Conservation (phyloP, 139 green algal genomes). For the Haematococcus lacustris region DNA sequence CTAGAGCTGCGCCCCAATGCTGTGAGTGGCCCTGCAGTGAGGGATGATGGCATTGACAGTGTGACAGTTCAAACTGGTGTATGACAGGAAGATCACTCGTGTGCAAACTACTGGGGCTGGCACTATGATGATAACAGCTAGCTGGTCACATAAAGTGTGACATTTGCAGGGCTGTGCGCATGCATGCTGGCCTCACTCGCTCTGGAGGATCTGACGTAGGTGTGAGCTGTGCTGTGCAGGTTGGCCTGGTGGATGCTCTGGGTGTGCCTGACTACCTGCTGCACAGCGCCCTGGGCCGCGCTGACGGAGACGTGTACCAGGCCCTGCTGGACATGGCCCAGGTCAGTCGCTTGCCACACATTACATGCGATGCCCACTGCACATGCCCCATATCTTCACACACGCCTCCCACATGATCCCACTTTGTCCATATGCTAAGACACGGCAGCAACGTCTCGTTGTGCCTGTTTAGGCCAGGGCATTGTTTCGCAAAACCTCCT, state of each 20-base stretch:
- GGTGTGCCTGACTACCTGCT: constrained; percentile 75
- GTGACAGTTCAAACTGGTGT: too few relatives aligned
- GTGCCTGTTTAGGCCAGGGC: background rate
- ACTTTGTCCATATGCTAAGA: background rate
- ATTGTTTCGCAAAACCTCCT: background rate
- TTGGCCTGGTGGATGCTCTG: constrained; percentile 80
- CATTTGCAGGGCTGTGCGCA: too few relatives aligned
- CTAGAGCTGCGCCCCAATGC: constrained; percentile 68
- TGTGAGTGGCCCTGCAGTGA: too few relatives aligned
- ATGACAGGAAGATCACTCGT: too few relatives aligned
- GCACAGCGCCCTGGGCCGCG: constrained; percentile 65
- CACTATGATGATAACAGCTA: too few relatives aligned
- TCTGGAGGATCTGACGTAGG: too few relatives aligned
- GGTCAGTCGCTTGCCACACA: constrained; percentile 5
- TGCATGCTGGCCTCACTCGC: too few relatives aligned
- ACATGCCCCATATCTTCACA: background rate
- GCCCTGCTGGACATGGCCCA: constrained; percentile 68
- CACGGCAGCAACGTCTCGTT: background rate
- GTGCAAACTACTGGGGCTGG: too few relatives aligned
- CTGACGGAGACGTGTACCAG: constrained; percentile 78
- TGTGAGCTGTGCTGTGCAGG: background rate
- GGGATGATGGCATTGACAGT: too few relatives aligned
- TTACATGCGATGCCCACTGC: background rate
- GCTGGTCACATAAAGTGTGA: too few relatives aligned
- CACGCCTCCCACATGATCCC: background rate